Conservation (phyloP, 192 early-diverging fungal genomes). For the Umbelopsis ramanniana region DNA sequence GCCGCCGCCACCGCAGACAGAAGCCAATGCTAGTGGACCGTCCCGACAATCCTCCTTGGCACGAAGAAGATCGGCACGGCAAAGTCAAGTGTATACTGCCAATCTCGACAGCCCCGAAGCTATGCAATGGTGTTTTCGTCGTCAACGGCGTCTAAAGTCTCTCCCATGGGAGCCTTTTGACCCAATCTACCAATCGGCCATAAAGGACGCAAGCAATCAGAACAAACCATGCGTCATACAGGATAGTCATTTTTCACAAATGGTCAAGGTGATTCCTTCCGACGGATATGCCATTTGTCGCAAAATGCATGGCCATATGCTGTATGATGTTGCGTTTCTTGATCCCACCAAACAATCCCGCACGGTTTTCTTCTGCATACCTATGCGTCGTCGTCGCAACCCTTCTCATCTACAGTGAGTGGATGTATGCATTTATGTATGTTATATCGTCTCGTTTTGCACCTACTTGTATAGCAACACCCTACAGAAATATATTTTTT, state of each 20-base stretch:
- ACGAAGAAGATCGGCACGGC: not conserved
- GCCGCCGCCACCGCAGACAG: not conserved
- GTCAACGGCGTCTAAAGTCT: not conserved
- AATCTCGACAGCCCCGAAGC: not conserved
- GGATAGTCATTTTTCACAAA: slow-evolving; percentile 13
- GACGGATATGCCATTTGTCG: not conserved
- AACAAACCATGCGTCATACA: not conserved
- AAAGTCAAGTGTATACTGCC: not conserved
- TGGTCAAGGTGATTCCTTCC: not conserved
- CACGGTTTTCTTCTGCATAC: slow-evolving; percentile 1
- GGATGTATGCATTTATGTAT: too few relatives aligned
- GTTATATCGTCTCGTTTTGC: too few relatives aligned
- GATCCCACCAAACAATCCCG: not conserved
- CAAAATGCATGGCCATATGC: not conserved
- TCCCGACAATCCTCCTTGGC: not conserved
- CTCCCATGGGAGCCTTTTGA: slow-evolving; percentile 6
- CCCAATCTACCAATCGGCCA: not conserved
- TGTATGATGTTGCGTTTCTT: not conserved
- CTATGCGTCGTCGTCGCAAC: not conserved
- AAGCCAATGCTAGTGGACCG: not conserved
- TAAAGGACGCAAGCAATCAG: not conserved
- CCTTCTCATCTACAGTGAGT: not conserved
- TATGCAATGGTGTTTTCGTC: slow-evolving; percentile 15
- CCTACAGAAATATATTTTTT: too few relatives aligned
- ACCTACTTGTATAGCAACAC: too few relatives aligned